Base-by-base conservation (phyloP, 2,329 filamentous ascomycete genomes). In the Diaporthe aspalathi region DNA sequence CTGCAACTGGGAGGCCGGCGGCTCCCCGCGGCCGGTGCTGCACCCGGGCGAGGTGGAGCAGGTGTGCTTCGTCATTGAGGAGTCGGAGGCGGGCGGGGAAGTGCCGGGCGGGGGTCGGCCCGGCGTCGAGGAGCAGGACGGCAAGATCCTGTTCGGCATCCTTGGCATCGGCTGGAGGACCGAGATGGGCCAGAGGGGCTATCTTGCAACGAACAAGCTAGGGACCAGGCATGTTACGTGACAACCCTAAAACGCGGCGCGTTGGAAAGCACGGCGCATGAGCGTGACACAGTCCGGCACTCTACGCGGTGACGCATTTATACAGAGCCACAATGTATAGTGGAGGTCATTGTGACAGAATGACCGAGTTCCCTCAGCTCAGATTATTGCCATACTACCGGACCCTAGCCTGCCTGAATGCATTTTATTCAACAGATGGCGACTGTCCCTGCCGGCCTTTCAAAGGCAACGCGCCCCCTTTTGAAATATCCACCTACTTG, bases 131-230 rank as follows among this genome's bases (percentile, higher is more conserved):
- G 83, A 88, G 70, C 81, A 84, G 38, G 90, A 92, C 72, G 87
- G 87, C 63, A 84, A 89, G 74, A 84, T 93, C 47, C 84, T 91
- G 24, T 90, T 98, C 78, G 95, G 95, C 6, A 91, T 96, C 74
- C 82, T 98, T 75, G 92, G 91, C 53, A 93, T 98, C 72, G 92
- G 94, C 68, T 99, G 96, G 96, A 88, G 93, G 74, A 92, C 93
- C 47, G 89, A 93, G 73, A 95, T 98, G 92, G 96, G 96, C 0
- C 96, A 95, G 81, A 89, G 90, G 76, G 96, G 96, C 0, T 95
- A 91, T 76, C 84, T 99, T 78, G 94, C 92, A 54, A 99, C 96
- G 8, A 95, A 95, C 12, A 95, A 92, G 86, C 83, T 97, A 74
- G 88, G 89, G 16, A 86, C 87, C 70, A 85, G 87, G 75, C 60